phyloP scores from a whole-genome alignment of 148 eudicot genomes.

The Vaccinium myrtillus region DNA sequence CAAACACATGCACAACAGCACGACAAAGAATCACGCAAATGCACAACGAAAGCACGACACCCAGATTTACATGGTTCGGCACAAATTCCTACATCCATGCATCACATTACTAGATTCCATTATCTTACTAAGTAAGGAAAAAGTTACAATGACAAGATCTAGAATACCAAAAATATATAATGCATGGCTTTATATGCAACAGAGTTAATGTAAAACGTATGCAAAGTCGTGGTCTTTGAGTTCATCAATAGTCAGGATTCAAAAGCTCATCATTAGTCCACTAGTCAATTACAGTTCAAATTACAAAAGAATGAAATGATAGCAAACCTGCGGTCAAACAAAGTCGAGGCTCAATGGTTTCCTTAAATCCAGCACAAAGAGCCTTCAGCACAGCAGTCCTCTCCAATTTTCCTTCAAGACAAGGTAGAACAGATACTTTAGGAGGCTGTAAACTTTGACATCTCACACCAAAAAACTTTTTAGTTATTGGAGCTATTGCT shows the following conservation, averaged over 20 bases:
- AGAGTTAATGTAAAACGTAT: not conserved
- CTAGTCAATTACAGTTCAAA: not conserved
- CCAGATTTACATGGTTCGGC: not conserved
- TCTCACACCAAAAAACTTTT: not conserved
- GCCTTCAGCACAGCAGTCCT: constrained; percentile 80
- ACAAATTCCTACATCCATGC: not conserved
- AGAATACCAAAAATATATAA: not conserved
- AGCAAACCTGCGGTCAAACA: constrained; percentile 71
- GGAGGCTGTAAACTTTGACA: not conserved
- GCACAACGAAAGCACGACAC: not conserved
- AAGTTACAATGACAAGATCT: not conserved
- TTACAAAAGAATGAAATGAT: not conserved
- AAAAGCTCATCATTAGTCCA: not conserved
- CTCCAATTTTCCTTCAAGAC: constrained; percentile 74
- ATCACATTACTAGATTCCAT: not conserved
- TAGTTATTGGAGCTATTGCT: too few species aligned
- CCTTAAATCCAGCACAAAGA: constrained; percentile 90
- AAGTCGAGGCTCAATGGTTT: constrained; percentile 77
- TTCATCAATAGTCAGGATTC: not conserved
- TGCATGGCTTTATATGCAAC: not conserved
- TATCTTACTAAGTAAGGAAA: not conserved
- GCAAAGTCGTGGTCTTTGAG: not conserved
- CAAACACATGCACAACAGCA: not conserved
- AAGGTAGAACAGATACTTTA: constrained; percentile 2
- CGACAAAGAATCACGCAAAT: not conserved